Conservation (phyloP, 257 asterid species). For the Solanum appendiculatum region DNA sequence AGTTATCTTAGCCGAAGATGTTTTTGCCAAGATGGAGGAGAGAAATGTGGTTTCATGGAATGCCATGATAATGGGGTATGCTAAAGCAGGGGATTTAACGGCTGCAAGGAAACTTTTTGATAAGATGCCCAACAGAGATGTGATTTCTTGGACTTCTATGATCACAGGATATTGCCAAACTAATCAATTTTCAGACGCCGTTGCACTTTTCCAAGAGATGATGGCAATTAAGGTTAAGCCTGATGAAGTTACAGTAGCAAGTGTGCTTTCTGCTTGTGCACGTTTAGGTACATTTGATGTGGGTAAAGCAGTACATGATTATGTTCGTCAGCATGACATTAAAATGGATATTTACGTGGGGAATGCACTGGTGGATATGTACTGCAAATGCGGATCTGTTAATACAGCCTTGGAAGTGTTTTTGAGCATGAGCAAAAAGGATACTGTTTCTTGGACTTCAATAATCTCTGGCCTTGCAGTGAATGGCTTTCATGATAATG, state of each 20-base stretch:
- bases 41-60: constrained; percentile 34
- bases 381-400: constrained; percentile 29
- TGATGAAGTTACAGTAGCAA: constrained; percentile 22
- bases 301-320: constrained; percentile 20
- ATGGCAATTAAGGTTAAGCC: constrained; percentile 18
- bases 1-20: constrained; percentile 13
- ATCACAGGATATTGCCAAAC: constrained; percentile 25
- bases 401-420: constrained; percentile 21
- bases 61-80: constrained; percentile 25
- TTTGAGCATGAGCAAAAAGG: constrained; percentile 19
- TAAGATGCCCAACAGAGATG: constrained; percentile 28
- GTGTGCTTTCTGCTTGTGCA: constrained; percentile 30
- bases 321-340: constrained; percentile 1
- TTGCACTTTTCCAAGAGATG: constrained; percentile 19
- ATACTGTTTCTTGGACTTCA: constrained; percentile 30
- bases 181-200: constrained; percentile 9
- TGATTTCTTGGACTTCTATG: constrained; percentile 38
- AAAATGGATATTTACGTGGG: constrained; percentile 19
- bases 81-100: constrained; percentile 15
- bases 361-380: constrained; percentile 30
- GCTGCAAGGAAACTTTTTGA: constrained; percentile 19
- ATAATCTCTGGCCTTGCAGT: constrained; percentile 29
- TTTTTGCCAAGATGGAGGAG: constrained; percentile 19
- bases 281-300: constrained; percentile 22
- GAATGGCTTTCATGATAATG: constrained; percentile 11